Evolutionary conservation across 1,139 yeast genomes (phyloP), one percentile per base, ranked within the genome.

Genomic region (Dujonia santamariae): DNA sequence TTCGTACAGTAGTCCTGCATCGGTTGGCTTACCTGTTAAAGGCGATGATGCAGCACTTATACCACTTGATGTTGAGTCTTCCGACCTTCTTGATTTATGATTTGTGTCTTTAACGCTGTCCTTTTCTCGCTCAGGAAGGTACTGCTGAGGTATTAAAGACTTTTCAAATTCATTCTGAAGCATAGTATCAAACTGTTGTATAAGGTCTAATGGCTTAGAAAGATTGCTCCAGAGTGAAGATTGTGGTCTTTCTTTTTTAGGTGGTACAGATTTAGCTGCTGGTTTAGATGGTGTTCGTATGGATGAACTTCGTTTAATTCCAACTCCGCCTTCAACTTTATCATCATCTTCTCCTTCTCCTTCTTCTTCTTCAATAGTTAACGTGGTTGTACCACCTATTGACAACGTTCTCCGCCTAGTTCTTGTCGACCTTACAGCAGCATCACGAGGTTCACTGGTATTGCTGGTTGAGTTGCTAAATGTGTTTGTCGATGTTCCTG

Each of bases 151-250:
- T 3, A 41, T 54, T 52, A 62, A 61, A 20, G 61, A 78, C 57
- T 52, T 75, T 46, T 82, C 90, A 42, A 83, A 67, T 50, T 82
- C 90, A 37, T 67, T 72, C 49, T 78, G 86, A 19, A 83, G 60
- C 59, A 81, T 66, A 32, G 74, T 75, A 53, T 83, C 92, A 48
- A 83, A 72, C 42, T 80, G 87, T 45, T 80, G 85, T 29, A 83
- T 67, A 38, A 81, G 63, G 28, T 67, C 74, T 31, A 82, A 62
- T 1, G 90, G 86, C 45, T 75, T 80, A 11, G 77, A 59, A n/a
- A 63, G 51, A 36, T 61, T 63, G 9, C 54, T 43, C 75, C 77
- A 55, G 17, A 68, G 35, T 21, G 58, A 52, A 19, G 63, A 56
- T 36, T n/a, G n/a, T n/a, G n/a, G n/a, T n/a, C n/a, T n/a, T n/a